Evolutionary conservation across 352 stramenopile species (phyloP), one percentile per base, ranked within the genome.

Genomic region (Phytophthora fragariaefolia): DNA sequence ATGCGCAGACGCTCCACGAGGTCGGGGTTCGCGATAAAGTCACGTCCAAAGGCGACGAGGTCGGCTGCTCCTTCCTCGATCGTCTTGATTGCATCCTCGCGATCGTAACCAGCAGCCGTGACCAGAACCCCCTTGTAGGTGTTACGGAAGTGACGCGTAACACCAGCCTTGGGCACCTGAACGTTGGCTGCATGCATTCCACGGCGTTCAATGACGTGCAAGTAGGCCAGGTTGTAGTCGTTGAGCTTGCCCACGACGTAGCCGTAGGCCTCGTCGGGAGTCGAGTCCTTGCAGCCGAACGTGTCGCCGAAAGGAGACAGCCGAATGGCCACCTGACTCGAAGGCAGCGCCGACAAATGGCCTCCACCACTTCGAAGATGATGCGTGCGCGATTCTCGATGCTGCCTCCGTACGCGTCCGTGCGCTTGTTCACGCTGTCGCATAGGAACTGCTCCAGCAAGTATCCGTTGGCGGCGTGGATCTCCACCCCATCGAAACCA

Each of bases 391-490:
- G 84, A 69, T 96, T 96, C 46, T 93, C 84, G 10, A 91, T 69
- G 34, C 58, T 85, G 15, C 90, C 90, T 24, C 89, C 89, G 46
- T 96, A 97, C 40, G 75, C 58, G 74, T 96, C 90, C 0, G 73
- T 92, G 32, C 86, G 81, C 36, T 76, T 76, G 74, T 98, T 98
- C 50, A 76, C 63, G 18, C 54, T 69, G 36, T 77, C 69, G 55
- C 91, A 83, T 9, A 97, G 62, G 63, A 97, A 96, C 55, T 96
- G 75, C 61, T 97, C 89, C 42, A 98, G 70, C 13, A 98, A 72
- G 60, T 98, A 98, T 4, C 92, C 93, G 61, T 98, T 96, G 3
- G 87, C 92, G 10, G 42, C 64, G 68, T 98, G 92, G 20, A 98
- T 62, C 54, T 98, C 90, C 15, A 98, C 77, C 10, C 91, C 90